These are phyloP conservation scores for Leccinum fuscescens DNA, from an alignment of 1,284 basidiomycete genomes.

Conservation along the genomic window DNA sequence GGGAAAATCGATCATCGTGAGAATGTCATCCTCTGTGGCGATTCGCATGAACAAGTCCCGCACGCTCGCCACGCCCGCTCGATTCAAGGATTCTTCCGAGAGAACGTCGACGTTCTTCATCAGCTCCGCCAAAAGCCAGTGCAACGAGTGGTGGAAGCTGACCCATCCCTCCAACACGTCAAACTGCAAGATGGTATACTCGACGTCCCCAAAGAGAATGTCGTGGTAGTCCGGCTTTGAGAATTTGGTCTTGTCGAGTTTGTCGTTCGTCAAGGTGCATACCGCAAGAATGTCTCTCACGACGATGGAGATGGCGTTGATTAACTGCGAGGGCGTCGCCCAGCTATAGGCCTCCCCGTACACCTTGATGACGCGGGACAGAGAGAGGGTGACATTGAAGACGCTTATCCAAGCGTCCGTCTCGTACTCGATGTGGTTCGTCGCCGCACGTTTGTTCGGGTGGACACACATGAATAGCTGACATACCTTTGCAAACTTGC, in stretches of 20 bases:
- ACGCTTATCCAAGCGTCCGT: too few species aligned
- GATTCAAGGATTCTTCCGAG: slow-evolving; percentile 50
- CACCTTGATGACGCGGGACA: too few species aligned
- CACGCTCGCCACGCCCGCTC: slow-evolving; percentile 54
- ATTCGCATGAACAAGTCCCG: slow-evolving; percentile 59
- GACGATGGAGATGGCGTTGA: too few species aligned
- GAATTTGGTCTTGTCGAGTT: slow-evolving; percentile 68
- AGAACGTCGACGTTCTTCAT: slow-evolving; percentile 49
- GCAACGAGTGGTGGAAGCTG: slow-evolving; percentile 60
- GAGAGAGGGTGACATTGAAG: too few species aligned
- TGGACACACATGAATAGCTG: too few species aligned
- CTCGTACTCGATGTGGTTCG: too few species aligned
- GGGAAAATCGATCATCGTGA: slow-evolving; percentile 82
- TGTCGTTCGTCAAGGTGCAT: slow-evolving; percentile 61
- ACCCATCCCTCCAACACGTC: slow-evolving; percentile 81
- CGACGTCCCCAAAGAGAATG: slow-evolving; percentile 60
- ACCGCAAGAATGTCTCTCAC: slow-evolving; percentile 73
- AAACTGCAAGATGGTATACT: slow-evolving; percentile 68
- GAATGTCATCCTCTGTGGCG: slow-evolving; percentile 60
- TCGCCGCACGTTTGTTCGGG: too few species aligned
- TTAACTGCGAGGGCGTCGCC: too few species aligned
- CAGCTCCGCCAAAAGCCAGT: too few species aligned
- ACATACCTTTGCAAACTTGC: too few species aligned
- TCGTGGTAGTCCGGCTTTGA: slow-evolving; percentile 58
- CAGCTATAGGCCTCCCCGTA: too few species aligned